Percentiles rank a stretch among this genome's conserved stretches.
Conservation (phyloP, 495 filamentous ascomycete genomes). For the Penicillium steckii region DNA sequence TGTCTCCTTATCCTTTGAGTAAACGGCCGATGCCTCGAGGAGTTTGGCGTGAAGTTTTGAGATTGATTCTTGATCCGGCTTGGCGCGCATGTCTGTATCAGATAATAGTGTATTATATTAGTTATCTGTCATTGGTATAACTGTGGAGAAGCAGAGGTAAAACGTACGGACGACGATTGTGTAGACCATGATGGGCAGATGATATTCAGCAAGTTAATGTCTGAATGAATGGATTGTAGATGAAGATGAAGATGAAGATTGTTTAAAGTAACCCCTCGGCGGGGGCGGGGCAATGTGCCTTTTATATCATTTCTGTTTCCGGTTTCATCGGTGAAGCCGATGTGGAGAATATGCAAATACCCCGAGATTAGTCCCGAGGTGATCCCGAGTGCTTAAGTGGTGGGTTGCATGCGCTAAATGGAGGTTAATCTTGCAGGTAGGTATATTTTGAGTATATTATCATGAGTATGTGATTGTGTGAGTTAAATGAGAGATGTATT, state of each 20-base stretch:
- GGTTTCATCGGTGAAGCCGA: slow-evolving; percentile 11
- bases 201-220: too few relatives aligned
- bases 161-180: slow-evolving; percentile 56
- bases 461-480: too few relatives aligned
- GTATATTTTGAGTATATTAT: too few relatives aligned
- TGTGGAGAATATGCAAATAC: slow-evolving; percentile 10
- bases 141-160: not conserved
- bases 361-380: slow-evolving; percentile 14
- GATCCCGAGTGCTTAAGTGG: slow-evolving; percentile 13
- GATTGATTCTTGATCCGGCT: slow-evolving; percentile 58
- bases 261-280: slow-evolving; percentile 8
- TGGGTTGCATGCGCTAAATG: not conserved
- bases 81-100: slow-evolving; percentile 56
- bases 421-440: not conserved
- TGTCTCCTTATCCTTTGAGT: slow-evolving; percentile 65
- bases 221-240: too few relatives aligned
- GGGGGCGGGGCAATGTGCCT: slow-evolving; percentile 1
- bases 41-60: slow-evolving; percentile 63
- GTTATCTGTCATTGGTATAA: too few relatives aligned
- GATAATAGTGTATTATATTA: too few relatives aligned
- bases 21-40: slow-evolving; percentile 62
- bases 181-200: slow-evolving; percentile 42
- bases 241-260: too few relatives aligned
- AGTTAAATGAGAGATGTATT: too few relatives aligned
- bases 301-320: not conserved